A percentile compares a stretch with the other conserved stretches of the same genome.
Conservation (phyloP, 331 rosid species). For the Rosa hybrid region DNA sequence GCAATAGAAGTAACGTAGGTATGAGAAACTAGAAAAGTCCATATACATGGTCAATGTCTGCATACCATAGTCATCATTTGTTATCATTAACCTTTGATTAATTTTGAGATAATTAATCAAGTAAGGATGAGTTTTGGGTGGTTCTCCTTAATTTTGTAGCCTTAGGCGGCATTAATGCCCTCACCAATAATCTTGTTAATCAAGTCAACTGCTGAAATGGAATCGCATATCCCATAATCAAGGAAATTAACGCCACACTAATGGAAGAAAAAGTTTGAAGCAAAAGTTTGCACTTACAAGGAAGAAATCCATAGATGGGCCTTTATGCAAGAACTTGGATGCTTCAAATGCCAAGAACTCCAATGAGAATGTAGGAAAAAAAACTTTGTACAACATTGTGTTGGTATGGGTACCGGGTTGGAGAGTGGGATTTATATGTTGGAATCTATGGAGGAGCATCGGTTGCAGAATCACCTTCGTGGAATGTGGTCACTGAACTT, state of each 20-base stretch:
- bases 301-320: too few species aligned
- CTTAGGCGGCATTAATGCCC: background rate
- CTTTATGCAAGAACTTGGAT: too few species aligned
- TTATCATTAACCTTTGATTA: background rate
- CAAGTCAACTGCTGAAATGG: background rate
- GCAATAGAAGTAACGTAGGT: background rate
- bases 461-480: too few species aligned
- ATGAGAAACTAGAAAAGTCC: background rate
- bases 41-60: background rate
- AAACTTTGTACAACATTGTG: too few species aligned
- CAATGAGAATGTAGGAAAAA: too few species aligned
- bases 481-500: too few species aligned
- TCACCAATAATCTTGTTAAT: background rate
- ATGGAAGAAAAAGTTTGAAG: background rate
- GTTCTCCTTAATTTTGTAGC: background rate
- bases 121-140: background rate
- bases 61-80: constrained; percentile 7
- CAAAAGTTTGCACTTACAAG: background rate
- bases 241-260: background rate
- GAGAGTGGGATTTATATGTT: too few species aligned
- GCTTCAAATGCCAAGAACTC: too few species aligned
- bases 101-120: background rate
- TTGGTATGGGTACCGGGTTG: too few species aligned
- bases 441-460: too few species aligned
- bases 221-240: background rate